A percentile compares a stretch with the other conserved stretches of the same genome.
These are phyloP conservation scores for Dictyostelium intermedium DNA, from an alignment of 78 protist genomes.

Conservation along the genomic window DNA sequence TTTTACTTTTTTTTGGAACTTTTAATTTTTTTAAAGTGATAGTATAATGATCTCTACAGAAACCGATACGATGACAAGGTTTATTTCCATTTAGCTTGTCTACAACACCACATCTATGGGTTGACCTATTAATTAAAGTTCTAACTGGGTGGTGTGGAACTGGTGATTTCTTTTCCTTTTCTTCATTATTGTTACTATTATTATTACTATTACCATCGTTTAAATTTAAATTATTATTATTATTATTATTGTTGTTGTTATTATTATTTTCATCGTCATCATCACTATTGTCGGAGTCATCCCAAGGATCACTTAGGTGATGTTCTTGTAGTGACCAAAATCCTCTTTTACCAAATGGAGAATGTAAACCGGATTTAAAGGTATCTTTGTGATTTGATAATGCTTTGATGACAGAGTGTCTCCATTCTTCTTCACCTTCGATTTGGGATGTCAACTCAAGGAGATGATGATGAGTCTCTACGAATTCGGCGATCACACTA, in stretches of 20 bases:
- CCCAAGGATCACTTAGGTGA: background rate
- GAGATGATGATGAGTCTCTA: background rate
- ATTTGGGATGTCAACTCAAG: background rate
- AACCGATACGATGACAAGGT: background rate
- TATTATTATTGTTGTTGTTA: background rate
- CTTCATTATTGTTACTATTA: background rate
- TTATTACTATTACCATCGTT: background rate
- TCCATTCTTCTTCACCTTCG: background rate
- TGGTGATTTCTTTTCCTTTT: background rate
- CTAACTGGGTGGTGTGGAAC: background rate
- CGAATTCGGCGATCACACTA: background rate
- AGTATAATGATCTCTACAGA: slow-evolving; percentile 1
- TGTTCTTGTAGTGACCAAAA: background rate
- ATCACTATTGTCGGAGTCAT: background rate
- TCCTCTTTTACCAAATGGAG: background rate
- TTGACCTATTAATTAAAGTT: background rate
- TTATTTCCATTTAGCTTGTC: background rate
- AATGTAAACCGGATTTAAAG: background rate
- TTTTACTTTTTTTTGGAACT: background rate
- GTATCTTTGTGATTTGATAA: slow-evolving; percentile 2
- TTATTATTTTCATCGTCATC: background rate
- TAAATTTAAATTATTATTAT: background rate
- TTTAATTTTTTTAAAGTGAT: background rate
- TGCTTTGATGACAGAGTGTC: background rate
- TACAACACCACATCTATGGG: background rate